Evolutionary conservation across 2,329 filamentous ascomycete genomes (phyloP).

Genomic region (Exophiala oligosperma): DNA sequence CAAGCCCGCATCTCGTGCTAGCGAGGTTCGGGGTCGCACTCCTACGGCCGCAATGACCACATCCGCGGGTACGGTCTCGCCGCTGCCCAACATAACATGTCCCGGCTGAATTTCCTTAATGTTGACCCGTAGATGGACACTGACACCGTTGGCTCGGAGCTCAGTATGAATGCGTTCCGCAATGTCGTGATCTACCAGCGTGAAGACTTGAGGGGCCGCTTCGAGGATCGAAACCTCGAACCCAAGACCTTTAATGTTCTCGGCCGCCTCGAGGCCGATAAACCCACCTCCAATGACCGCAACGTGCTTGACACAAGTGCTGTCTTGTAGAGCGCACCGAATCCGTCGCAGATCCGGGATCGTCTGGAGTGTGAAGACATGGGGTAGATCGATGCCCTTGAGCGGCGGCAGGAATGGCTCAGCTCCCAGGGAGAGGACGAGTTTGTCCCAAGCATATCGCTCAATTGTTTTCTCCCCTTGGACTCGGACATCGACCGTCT

Average conservation of each 20-base stretch:
- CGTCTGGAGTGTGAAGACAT: not conserved
- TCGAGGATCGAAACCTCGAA: constrained; percentile 25
- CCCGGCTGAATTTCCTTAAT: not conserved
- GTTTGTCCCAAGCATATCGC: not conserved
- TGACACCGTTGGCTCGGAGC: not conserved
- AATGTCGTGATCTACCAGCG: constrained; percentile 38
- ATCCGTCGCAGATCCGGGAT: not conserved
- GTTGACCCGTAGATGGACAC: not conserved
- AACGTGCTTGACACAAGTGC: not conserved
- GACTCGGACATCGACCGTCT: not conserved
- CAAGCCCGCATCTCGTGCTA: not conserved
- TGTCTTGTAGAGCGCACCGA: not conserved
- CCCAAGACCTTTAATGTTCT: not conserved
- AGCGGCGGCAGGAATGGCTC: not conserved
- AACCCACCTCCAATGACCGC: not conserved
- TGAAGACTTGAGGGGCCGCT: constrained; percentile 45
- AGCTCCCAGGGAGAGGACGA: not conserved
- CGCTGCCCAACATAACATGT: not conserved
- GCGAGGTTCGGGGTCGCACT: not conserved
- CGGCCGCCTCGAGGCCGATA: not conserved
- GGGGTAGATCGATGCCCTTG: not conserved
- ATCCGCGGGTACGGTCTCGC: not conserved
- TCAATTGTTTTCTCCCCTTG: not conserved
- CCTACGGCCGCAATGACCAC: not conserved
- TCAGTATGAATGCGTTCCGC: not conserved